Evolutionary conservation across 495 filamentous ascomycete genomes (phyloP), one percentile per base, ranked within the genome.

Genomic region (Melanomma pulvis-pyrius): DNA sequence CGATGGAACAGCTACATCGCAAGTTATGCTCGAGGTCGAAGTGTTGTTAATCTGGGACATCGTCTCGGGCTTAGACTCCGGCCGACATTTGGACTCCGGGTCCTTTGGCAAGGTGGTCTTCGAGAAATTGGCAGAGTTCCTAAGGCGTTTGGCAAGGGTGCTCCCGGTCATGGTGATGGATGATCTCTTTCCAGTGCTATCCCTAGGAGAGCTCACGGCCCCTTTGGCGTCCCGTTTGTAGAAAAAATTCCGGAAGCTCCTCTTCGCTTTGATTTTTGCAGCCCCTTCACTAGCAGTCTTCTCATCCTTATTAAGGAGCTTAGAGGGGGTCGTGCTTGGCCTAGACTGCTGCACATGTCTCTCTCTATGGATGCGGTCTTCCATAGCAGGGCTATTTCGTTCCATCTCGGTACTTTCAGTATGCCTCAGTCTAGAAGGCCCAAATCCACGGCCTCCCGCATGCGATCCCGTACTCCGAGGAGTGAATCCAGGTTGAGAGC

Each of bases 221-320:
- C 12, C n/a, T 28, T 61, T 67, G 21, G 44, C 13, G 21, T 61
- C 44, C 7, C 34, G 50, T 44, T 58, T 62, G 39, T 58, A 59
- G 53, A 68, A 68, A 30, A 68, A 32, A 25, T 57, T 48, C 0
- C 65, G 58, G 25, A 68, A 51, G 34, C 58, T 62, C 22, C 24
- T 6, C 52, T 55, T 58, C 5, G 52, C 12, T 24, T 49, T 56
- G 15, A 48, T 34, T n/a, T 67, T 67, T 21, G 64, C 15, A 11
- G 22, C 39, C 3, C 13, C 22, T 13, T 55, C 49, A 24, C 25
- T 32, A 30, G 26, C 15, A 29, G 29, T 25, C 25, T 25, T 19
- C 15, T 29, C 29, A 30, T 36, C 34, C n/a, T 24, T 57, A 7
- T 22, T 22, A 41, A 6, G 8, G 39, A 44, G 39, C 9, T 6